phyloP scores from a whole-genome alignment of 2,329 filamentous ascomycete species.

The Zymoseptoria tritici region DNA sequence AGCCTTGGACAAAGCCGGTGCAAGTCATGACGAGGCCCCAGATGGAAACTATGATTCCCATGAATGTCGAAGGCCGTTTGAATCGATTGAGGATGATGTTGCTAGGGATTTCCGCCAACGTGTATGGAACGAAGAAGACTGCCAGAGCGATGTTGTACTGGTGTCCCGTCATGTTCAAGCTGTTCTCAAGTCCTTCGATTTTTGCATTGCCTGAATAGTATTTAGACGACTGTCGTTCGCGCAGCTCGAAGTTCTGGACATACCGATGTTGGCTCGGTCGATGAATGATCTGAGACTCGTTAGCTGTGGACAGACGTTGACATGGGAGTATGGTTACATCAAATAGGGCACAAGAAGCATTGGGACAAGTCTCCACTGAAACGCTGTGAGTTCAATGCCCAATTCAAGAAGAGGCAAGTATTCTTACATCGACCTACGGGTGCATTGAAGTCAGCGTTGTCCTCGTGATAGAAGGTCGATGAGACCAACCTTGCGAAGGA shows the following conservation, averaged over 20 bases:
- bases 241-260: constrained; percentile 3
- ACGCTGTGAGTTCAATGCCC: not conserved
- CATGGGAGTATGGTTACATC: not conserved
- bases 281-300: constrained; percentile 16
- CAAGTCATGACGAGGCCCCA: constrained; percentile 27
- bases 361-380: constrained; percentile 27
- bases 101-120: constrained; percentile 31
- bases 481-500: constrained; percentile 25
- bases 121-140: constrained; percentile 38
- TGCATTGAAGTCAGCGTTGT: not conserved
- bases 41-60: constrained; percentile 24
- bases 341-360: constrained; percentile 33
- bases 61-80: constrained; percentile 40
- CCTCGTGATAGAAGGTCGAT: not conserved
- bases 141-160: constrained; percentile 35
- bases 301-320: not conserved
- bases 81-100: constrained; percentile 37
- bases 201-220: constrained; percentile 15
- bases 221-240: not conserved
- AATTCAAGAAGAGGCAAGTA: not conserved
- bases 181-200: constrained; percentile 33
- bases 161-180: constrained; percentile 36
- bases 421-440: constrained; percentile 31
- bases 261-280: constrained; percentile 22
- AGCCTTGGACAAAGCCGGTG: constrained; percentile 27